Evolutionary conservation across 2,329 filamentous ascomycete genomes (phyloP), one percentile per base, ranked within the genome.

Genomic region (Ophiosphaerella korrae): DNA sequence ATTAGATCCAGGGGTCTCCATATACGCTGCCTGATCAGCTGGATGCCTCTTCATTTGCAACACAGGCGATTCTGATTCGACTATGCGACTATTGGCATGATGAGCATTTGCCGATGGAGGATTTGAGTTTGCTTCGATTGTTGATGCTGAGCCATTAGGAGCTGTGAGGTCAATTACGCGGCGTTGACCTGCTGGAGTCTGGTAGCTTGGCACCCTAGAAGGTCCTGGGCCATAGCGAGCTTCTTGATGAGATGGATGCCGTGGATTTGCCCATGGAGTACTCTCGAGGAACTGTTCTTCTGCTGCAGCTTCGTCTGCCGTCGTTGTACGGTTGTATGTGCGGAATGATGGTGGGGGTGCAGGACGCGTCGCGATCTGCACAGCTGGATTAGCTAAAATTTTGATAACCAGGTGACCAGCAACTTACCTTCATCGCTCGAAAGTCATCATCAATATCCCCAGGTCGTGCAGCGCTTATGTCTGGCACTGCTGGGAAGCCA

Each of bases 401-500:
- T 24, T 36, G 53, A 43, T 45, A 60, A 37, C 18, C 18, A 53
- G 32, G 35, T 33, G 35, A 49, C 58, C 48, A 52, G 51, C 50
- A 59, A 82, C 87, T 80, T 79, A 97, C 92, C 68, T 89, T 88
- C 81, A 99, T 97, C 62, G 88, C 88, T 71, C 89, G 87, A 57
- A 97, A 79, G 75, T 99, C 94, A 42, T 93, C 88, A 48, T 96
- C 90, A 40, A 94, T 76, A 67, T 97, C 91, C 9, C 83, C 79
- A 18, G 82, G 74, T 33, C 88, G 87, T 23, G 90, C 89, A 36
- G 89, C 83, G 50, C 81, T 81, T 75, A 99, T 88, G 31, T 89
- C 82, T 16, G 94, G 94, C n/a, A 92, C 94, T 29, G 93, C 92
- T 32, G 94, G 94, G 75, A 99, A 99, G 21, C 94, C 94, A 66